phyloP scores from a whole-genome alignment of 495 filamentous ascomycete genomes.

The Aspergillus asperescens region DNA sequence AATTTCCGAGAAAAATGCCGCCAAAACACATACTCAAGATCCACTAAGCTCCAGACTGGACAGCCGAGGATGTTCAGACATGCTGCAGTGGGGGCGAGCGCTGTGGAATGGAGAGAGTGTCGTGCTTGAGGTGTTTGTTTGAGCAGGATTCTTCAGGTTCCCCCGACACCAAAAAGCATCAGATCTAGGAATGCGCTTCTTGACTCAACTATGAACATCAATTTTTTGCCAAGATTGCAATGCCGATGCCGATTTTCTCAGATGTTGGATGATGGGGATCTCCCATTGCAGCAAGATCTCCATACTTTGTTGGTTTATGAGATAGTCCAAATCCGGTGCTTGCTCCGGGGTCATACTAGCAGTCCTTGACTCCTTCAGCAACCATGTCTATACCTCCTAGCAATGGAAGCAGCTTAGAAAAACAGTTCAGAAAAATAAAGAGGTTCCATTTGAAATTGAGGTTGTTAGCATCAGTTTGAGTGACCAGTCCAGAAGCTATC shows the following conservation, averaged over 20 bases:
- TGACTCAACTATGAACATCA: slow-evolving; percentile 4
- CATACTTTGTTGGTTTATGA: background rate
- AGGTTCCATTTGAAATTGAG: background rate
- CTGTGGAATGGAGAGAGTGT: slow-evolving; percentile 16
- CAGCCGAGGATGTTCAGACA: background rate
- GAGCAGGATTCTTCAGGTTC: slow-evolving; percentile 15
- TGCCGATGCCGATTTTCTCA: background rate
- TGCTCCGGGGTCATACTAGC: background rate
- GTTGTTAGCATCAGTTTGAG: background rate
- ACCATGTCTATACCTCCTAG: background rate
- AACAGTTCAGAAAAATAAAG: too few species aligned
- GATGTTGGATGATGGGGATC: background rate
- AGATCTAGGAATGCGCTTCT: slow-evolving; percentile 10
- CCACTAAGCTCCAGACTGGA: background rate
- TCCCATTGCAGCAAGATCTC: background rate
- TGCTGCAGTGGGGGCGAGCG: slow-evolving; percentile 10
- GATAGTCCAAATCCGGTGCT: too few species aligned
- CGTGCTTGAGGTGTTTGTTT: slow-evolving; percentile 18
- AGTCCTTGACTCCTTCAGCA: background rate
- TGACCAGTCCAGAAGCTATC: too few species aligned
- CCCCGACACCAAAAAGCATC: slow-evolving; percentile 12
- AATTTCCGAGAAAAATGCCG: slow-evolving; percentile 13
- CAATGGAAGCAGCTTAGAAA: too few species aligned
- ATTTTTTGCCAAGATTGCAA: background rate
- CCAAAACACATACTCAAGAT: slow-evolving; percentile 8